Base-by-base conservation (phyloP, 2,329 filamentous ascomycete genomes). In the Trichoderma atroviride region DNA sequence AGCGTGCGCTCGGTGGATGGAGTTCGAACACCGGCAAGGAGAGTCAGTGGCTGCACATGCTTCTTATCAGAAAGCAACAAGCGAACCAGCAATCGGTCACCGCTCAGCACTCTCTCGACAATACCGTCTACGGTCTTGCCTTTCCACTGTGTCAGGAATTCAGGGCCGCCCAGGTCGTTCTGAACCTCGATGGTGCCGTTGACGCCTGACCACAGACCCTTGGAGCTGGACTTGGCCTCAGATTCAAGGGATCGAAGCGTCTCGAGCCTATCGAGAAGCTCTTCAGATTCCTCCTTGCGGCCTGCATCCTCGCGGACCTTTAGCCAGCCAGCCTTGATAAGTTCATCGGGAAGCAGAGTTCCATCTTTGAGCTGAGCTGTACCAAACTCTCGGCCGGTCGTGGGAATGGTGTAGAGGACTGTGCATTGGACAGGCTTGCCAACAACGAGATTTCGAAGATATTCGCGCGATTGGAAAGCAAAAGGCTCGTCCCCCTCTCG, bases 231-330 rank as follows among this genome's bases (percentile, higher is more conserved):
- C 80, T 89, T 93, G 70, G 96, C 96, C 74, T 91, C 87, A 55
- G 87, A 85, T 81, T 98, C 94, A 40, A 95, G 83, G 59, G 86
- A 85, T 74, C 93, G 90, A 71, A 99, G 87, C 75, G 89, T 90
- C 75, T 96, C 91, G 29, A 99, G 84, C 70, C 91, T 87, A 72
- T 89, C 82, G 33, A 87, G 84, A 10, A 91, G 86, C 63, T 94
- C 91, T 69, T 96, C 92, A 2, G 90, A 89, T 70, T 97, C 94
- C 73, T 97, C 94, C 78, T 95, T 96, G 73, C 91, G 91, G 71
- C 94, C 94, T 70, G 95, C 94, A 80, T 99, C 96, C 76, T 99
- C 96, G 72, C 96, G 90, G 70, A 99, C 87, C 82, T 96, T 97
- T 72, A 94, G 83, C 94, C 94, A 97, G 73, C 96, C 96, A 75